Evolutionary conservation across 2,329 filamentous ascomycete genomes (phyloP).

Genomic region (Verticillium isaacii): DNA sequence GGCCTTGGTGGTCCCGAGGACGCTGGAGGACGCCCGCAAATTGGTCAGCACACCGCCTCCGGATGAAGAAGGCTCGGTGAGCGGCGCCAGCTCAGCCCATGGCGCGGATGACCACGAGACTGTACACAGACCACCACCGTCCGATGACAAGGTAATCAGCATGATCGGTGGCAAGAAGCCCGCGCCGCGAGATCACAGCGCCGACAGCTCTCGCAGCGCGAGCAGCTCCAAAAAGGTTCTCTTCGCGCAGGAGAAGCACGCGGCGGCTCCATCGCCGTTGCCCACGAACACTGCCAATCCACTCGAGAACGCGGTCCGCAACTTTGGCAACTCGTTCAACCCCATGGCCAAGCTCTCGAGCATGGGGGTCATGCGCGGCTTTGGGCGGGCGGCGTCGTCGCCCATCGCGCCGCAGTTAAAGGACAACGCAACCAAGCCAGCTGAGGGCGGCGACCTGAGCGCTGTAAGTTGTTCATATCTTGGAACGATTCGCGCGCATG

Average conservation of each 20-base stretch:
- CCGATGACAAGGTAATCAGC: conserved; percentile 64
- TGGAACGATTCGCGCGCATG: not conserved
- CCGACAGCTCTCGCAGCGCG: conserved; percentile 65
- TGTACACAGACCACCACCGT: conserved; percentile 21
- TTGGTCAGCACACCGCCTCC: conserved; percentile 71
- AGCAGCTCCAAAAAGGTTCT: conserved; percentile 55
- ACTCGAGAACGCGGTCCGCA: conserved; percentile 72
- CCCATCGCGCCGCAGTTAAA: conserved; percentile 28
- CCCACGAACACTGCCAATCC: conserved; percentile 6
- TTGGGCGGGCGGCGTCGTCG: conserved; percentile 55
- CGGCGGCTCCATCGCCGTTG: conserved; percentile 23
- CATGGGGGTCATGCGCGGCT: conserved; percentile 70
- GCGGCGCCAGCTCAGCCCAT: conserved; percentile 49
- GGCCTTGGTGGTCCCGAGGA: conserved; percentile 70
- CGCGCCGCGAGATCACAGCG: conserved; percentile 62
- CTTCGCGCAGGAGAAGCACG: conserved; percentile 40
- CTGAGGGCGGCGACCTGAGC: conserved; percentile 52
- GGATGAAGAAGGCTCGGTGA: conserved; percentile 57
- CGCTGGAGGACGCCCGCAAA: conserved; percentile 86
- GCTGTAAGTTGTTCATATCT: conserved; percentile 38
- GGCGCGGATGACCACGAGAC: conserved; percentile 31
- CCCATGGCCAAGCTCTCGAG: conserved; percentile 73
- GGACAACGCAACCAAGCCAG: conserved; percentile 23
- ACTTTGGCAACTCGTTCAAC: conserved; percentile 74
- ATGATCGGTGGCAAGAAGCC: conserved; percentile 63